Conservation (phyloP, 345 rosid species). For the Bruguiera gymnorhiza region DNA sequence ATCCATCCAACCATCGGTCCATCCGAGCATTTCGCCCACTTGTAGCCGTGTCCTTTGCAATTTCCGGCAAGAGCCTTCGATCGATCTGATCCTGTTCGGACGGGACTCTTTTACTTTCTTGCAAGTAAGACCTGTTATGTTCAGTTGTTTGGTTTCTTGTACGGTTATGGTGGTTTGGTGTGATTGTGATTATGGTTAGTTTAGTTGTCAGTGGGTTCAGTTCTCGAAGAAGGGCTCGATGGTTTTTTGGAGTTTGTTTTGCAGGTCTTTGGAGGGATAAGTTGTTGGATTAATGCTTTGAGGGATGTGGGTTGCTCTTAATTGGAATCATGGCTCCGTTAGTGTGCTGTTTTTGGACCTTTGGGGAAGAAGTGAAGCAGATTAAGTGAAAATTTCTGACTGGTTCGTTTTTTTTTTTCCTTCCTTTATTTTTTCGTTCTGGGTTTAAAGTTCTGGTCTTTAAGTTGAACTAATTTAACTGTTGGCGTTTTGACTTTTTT, state of each 20-base stretch:
- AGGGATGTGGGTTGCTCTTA: slow-evolving; percentile 61
- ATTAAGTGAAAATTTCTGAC: slow-evolving; percentile 32
- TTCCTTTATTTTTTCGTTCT: not conserved
- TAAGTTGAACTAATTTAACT: slow-evolving; percentile 19
- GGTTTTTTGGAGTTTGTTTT: not conserved
- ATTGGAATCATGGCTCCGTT: slow-evolving; percentile 65
- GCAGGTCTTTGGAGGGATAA: not conserved
- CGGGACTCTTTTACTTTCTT: not conserved
- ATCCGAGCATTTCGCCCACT: not conserved
- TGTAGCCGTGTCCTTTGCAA: not conserved
- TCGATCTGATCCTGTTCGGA: slow-evolving; percentile 11
- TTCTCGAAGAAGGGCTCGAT: slow-evolving; percentile 2
- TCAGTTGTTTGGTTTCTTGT: not conserved
- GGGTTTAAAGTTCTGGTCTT: slow-evolving; percentile 41
- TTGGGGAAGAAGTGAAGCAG: slow-evolving; percentile 65
- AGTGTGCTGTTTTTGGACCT: slow-evolving; percentile 59
- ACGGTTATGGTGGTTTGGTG: not conserved
- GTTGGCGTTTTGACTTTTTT: slow-evolving; percentile 5
- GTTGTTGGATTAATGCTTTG: slow-evolving; percentile 1
- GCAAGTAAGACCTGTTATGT: not conserved
- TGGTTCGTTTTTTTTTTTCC: not conserved
- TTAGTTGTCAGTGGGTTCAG: not conserved
- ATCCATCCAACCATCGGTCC: not conserved
- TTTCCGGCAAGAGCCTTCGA: slow-evolving; percentile 1
- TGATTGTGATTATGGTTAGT: not conserved